Percentiles rank a stretch among this genome's conserved stretches.
These are phyloP conservation scores for Wolfiporia cocos DNA, from an alignment of 1,284 basidiomycete genomes.

Conservation along the genomic window DNA sequence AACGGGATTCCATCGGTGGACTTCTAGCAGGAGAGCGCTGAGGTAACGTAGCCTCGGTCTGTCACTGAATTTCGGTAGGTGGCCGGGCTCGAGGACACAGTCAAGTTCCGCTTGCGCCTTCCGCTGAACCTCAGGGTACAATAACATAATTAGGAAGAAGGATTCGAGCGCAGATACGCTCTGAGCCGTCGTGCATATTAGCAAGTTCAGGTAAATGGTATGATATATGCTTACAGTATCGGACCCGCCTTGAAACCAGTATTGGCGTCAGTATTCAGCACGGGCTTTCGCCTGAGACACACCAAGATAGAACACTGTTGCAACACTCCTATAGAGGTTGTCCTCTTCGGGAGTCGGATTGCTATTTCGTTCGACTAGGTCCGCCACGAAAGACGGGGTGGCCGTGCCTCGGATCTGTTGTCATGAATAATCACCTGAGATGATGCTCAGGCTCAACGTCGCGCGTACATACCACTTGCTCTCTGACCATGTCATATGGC, in stretches of 20 bases:
- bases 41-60: slow-evolving; percentile 38
- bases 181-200: slow-evolving; percentile 13
- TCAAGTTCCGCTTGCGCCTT: slow-evolving; percentile 43
- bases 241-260: not conserved
- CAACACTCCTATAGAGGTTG: not conserved
- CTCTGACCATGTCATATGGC: not conserved
- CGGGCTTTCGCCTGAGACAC: not conserved
- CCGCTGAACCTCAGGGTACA: slow-evolving; percentile 34
- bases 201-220: not conserved
- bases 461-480: slow-evolving; percentile 4
- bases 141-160: slow-evolving; percentile 39
- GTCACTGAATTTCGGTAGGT: slow-evolving; percentile 40
- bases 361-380: not conserved
- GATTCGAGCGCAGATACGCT: slow-evolving; percentile 32
- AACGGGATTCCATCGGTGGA: slow-evolving; percentile 28
- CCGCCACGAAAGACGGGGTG: not conserved
- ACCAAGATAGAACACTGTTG: slow-evolving; percentile 1
- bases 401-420: slow-evolving; percentile 1
- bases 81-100: slow-evolving; percentile 29
- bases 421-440: not conserved
- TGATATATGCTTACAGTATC: slow-evolving; percentile 1
- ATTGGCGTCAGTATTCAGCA: not conserved
- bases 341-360: not conserved
- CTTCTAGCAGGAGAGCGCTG: slow-evolving; percentile 38
- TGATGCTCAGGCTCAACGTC: too few species aligned